Evolutionary conservation across 352 stramenopile genomes (phyloP), one percentile per base, ranked within the genome.

Genomic region (Phytophthora citricola): DNA sequence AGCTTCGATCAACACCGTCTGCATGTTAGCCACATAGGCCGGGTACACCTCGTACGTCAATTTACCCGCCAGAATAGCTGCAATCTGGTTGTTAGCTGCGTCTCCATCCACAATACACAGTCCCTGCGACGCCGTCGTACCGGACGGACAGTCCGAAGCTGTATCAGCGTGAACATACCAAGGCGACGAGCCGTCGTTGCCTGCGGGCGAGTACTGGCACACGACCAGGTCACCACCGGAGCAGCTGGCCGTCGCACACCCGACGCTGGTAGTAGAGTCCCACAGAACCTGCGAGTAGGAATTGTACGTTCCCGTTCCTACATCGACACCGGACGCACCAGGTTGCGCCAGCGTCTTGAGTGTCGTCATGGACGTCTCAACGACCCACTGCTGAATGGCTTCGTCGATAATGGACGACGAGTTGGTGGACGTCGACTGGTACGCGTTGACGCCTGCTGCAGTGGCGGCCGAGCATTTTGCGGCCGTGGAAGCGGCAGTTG

Each of bases 221-320:
- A 87, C 85, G 11, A 91, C 76, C 45, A 83, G 40, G 22, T 78
- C 69, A 12, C 73, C 71, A 24, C 57, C 53, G 2, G 61, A 47
- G 40, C 85, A 93, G 27, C 68, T 78, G 9, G 75, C 71, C 39
- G 60, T 78, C 5, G 76, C 81, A 58, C 85, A 93, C n/a, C 85
- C 85, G 14, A 93, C 79, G 20, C 80, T 69, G 48, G 75, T 86
- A 2, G 81, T 91, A 20, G 70, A 44, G 5, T 77, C 64, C 85
- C 85, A 93, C n/a, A 93, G 56, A 34, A 91, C 66, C 73, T 91
- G 85, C 56, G 85, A 93, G 62, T 93, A 93, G 40, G 83, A 78
- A 66, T 85, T 90, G 67, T 93, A 91, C 9, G 76, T 72, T 22
- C 81, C 81, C 2, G 73, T 68, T 55, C 85, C 85, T 17, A 93